Evolutionary conservation across 164 flowering plant species (phyloP), one percentile per base, ranked within the genome.

Genomic region (Nymphaea thermarum): DNA sequence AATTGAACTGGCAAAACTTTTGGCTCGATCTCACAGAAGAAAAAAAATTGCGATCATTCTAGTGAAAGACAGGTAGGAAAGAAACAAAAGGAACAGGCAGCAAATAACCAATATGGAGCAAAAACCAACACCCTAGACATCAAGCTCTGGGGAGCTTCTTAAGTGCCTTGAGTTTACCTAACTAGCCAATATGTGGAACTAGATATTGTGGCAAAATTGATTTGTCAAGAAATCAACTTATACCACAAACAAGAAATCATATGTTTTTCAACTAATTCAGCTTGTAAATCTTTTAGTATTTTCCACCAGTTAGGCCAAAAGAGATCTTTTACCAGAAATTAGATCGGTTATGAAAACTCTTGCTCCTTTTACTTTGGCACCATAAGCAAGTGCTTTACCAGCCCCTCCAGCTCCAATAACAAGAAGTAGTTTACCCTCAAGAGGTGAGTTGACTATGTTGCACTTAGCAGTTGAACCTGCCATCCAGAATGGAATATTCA

Each of bases 401-500:
- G 99, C 99, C 61, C 99, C 99, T 64, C 98, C 98, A 77, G 99
- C 99, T 67, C 99, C 99, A 79, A 92, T 87, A 65, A 95, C 88
- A 15, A 95, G 86, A 77, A 95, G 86, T 4, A 86, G 74, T 77
- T 81, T 92, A 64, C 90, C 91, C 70, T 85, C 83, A 47, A 47
- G 55, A 7, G 55, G 55, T 47, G 55, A 47, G 12, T 47, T 7
- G 55, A 12, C 55, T 6, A 4, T 47, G 12, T 47, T 47, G 55
- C 7, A 6, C 7, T 47, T 12, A 4, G 12, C 55, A 47, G 7
- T 47, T 47, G 55, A 47, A 47, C 55, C 55, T 47, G 55, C 55
- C 7, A 6, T 47, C 55, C 55, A 47, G 55, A 47, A 47, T 47
- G 55, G 55, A 25, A 25, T 25, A 25, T 25, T 25, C 36, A 25